Evolutionary conservation across 495 filamentous ascomycete genomes (phyloP).

Genomic region (Margaritispora aquatica): DNA sequence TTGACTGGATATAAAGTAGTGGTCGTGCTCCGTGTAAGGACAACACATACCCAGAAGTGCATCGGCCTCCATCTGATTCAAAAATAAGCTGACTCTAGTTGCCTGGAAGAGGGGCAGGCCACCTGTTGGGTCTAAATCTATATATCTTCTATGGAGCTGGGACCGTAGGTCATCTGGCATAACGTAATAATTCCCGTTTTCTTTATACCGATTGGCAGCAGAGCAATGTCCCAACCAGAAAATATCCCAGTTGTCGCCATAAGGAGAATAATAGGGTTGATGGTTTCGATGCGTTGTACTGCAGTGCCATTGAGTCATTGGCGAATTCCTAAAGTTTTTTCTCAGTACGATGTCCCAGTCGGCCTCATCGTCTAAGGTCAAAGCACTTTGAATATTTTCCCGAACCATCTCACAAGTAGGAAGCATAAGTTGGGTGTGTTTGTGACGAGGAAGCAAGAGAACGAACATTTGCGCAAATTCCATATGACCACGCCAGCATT

Average conservation of each 20-base stretch:
- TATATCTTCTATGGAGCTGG: background rate
- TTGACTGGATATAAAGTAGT: background rate
- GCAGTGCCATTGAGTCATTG: conserved; percentile 26
- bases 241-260: conserved; percentile 53
- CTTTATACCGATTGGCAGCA: background rate
- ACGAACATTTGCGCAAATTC: conserved; percentile 14
- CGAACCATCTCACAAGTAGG: conserved; percentile 31
- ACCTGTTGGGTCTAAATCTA: background rate
- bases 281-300: background rate
- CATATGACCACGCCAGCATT: conserved; percentile 24
- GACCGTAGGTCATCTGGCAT: background rate
- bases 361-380: conserved; percentile 54
- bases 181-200: background rate
- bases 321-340: conserved; percentile 41
- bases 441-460: background rate
- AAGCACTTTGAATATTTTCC: conserved; percentile 37
- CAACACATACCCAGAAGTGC: background rate
- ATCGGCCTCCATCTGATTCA: background rate
- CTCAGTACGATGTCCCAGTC: conserved; percentile 51
- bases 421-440: background rate
- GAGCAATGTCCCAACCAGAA: conserved; percentile 49
- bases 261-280: conserved; percentile 35
- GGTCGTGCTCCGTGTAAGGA: background rate
- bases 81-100: background rate
- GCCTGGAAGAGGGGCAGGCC: background rate